Conservation (phyloP, 2,329 filamentous ascomycete genomes). For the Pseudogymnoascus sp. region DNA sequence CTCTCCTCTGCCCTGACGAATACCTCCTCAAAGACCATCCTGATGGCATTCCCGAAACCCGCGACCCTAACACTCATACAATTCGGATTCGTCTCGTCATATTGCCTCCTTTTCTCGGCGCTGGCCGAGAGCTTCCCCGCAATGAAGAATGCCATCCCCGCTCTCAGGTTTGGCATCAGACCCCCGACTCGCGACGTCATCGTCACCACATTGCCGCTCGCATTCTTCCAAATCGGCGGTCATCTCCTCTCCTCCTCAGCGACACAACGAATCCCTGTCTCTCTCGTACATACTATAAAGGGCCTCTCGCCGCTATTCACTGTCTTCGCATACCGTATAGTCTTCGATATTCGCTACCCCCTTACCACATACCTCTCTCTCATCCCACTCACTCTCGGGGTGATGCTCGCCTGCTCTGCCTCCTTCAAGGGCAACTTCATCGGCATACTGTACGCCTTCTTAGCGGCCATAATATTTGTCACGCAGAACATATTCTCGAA, state of each 20-base stretch:
- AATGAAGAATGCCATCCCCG: slow-evolving; percentile 63
- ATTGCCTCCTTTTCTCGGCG: slow-evolving; percentile 74
- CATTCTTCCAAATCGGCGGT: slow-evolving; percentile 85
- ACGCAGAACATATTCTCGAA: slow-evolving; percentile 99
- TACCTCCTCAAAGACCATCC: slow-evolving; percentile 93
- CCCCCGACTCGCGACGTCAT: slow-evolving; percentile 74
- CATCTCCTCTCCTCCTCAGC: slow-evolving; percentile 92
- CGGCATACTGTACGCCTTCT: slow-evolving; percentile 80
- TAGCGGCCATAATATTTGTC: slow-evolving; percentile 90
- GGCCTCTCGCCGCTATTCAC: slow-evolving; percentile 93
- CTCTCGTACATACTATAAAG: slow-evolving; percentile 96
- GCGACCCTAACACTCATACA: slow-evolving; percentile 87
- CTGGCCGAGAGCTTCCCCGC: slow-evolving; percentile 64
- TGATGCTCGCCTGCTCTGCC: slow-evolving; percentile 91
- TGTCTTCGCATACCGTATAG: slow-evolving; percentile 80
- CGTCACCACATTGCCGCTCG: slow-evolving; percentile 79
- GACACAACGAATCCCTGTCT: slow-evolving; percentile 90
- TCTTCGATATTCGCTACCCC: slow-evolving; percentile 85
- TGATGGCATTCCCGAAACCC: slow-evolving; percentile 83
- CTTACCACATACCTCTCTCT: slow-evolving; percentile 79
- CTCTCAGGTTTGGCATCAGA: slow-evolving; percentile 76
- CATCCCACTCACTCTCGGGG: slow-evolving; percentile 85
- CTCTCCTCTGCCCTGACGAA: slow-evolving; percentile 91
- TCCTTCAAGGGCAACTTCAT: slow-evolving; percentile 74
- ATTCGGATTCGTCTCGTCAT: slow-evolving; percentile 84